A percentile compares a stretch with the other conserved stretches of the same genome.
phyloP scores from a whole-genome alignment of 179 eudicot species.

The Beta lomatogona region DNA sequence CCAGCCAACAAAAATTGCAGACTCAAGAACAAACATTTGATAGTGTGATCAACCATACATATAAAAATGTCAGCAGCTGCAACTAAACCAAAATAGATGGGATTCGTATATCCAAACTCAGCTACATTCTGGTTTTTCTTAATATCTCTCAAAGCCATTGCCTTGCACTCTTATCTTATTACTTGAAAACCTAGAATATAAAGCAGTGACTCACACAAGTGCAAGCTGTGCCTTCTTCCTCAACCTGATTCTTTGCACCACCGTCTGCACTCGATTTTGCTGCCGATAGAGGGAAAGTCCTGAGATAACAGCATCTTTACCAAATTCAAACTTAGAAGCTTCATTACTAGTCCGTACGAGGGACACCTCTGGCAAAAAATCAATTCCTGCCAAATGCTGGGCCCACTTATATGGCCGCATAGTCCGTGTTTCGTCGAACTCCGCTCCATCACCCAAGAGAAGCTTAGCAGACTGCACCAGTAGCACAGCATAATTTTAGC shows the following conservation, averaged over 20 bases:
- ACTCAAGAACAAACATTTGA: slow-evolving; percentile 9
- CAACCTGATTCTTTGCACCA: slow-evolving; percentile 75
- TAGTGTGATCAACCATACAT: slow-evolving; percentile 4
- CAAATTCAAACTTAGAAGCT: slow-evolving; percentile 42
- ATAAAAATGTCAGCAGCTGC: slow-evolving; percentile 19
- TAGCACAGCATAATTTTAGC: slow-evolving; percentile 4
- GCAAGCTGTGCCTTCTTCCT: slow-evolving; percentile 91
- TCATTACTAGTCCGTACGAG: slow-evolving; percentile 54
- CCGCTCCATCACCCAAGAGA: slow-evolving; percentile 49
- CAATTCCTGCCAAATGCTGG: slow-evolving; percentile 94
- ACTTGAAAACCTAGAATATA: slow-evolving; percentile 41
- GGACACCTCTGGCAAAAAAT: slow-evolving; percentile 87
- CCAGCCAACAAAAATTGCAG: slow-evolving; percentile 10
- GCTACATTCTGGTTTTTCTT: slow-evolving; percentile 21
- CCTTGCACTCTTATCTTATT: slow-evolving; percentile 17
- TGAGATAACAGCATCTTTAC: slow-evolving; percentile 56
- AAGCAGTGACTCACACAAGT: slow-evolving; percentile 85
- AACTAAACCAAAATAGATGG: slow-evolving; percentile 16
- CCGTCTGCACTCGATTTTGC: slow-evolving; percentile 84
- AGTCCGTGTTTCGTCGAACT: slow-evolving; percentile 62
- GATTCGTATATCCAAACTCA: slow-evolving; percentile 12
- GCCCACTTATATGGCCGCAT: slow-evolving; percentile 95
- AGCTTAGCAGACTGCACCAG: slow-evolving; percentile 81
- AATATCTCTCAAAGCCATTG: neutral
- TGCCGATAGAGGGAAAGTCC: slow-evolving; percentile 84